phyloP scores from a whole-genome alignment of 306 rosid genomes.

The Pterocarpus santalinus region DNA sequence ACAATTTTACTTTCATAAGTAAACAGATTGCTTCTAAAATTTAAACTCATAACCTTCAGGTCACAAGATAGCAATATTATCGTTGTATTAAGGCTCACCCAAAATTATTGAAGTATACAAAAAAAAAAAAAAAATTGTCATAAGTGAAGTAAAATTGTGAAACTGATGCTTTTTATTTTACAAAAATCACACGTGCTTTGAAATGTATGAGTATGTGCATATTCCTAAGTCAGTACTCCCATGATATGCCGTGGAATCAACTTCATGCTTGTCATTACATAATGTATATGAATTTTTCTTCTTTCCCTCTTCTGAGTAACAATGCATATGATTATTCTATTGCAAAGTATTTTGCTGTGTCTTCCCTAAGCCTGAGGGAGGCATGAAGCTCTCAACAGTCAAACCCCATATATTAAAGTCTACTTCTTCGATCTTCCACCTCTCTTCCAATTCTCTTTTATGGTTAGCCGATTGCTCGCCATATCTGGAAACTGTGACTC shows the following conservation, averaged over 20 bases:
- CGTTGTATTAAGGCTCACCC: too few species aligned
- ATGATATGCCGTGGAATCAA: constrained; percentile 17
- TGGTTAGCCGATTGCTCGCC: constrained; percentile 86
- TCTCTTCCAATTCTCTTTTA: constrained; percentile 87
- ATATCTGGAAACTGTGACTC: constrained; percentile 72
- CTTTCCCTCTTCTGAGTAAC: neutral
- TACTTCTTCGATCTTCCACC: constrained; percentile 86
- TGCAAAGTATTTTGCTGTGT: neutral
- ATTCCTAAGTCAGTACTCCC: neutral
- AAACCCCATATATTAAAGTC: constrained; percentile 82
- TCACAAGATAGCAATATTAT: too few species aligned
- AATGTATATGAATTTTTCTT: constrained; percentile 1
- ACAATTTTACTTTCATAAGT: too few species aligned
- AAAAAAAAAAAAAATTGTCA: too few species aligned
- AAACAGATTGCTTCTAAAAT: too few species aligned
- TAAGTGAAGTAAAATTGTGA: neutral
- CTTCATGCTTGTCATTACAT: constrained; percentile 36
- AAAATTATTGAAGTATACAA: too few species aligned
- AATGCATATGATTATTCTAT: constrained; percentile 16
- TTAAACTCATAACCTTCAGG: too few species aligned
- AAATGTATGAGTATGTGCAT: constrained; percentile 11
- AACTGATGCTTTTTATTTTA: neutral
- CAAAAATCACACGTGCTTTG: neutral
- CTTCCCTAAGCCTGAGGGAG: constrained; percentile 57
- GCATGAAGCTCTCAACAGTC: constrained; percentile 72